These are phyloP conservation scores for Allantophomopsis cytisporea DNA, from an alignment of 2,329 filamentous ascomycete species.

Conservation along the genomic window DNA sequence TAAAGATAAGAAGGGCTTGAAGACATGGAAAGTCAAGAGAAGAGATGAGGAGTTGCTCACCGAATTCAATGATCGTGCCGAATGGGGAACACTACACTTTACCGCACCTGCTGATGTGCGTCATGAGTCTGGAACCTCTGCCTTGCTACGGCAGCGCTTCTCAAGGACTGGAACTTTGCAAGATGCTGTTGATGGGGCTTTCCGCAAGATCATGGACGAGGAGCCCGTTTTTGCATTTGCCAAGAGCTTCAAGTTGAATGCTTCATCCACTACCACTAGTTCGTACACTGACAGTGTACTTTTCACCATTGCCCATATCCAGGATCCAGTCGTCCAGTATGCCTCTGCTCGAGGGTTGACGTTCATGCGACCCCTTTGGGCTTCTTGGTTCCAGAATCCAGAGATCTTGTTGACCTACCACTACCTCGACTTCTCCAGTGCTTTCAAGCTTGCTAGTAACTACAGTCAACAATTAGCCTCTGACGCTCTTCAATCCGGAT, in stretches of 20 bases:
- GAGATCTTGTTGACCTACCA: slow-evolving; percentile 61
- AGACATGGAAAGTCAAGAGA: slow-evolving; percentile 53
- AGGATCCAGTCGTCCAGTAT: slow-evolving; percentile 69
- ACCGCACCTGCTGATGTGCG: slow-evolving; percentile 53
- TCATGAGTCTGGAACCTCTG: slow-evolving; percentile 60
- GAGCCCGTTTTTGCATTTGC: slow-evolving; percentile 76
- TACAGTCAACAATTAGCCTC: slow-evolving; percentile 59
- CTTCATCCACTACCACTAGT: slow-evolving; percentile 15
- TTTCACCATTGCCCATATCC: slow-evolving; percentile 66
- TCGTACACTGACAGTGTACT: slow-evolving; percentile 36
- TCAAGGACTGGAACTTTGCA: slow-evolving; percentile 50
- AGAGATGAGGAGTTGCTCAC: slow-evolving; percentile 55
- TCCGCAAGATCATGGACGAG: slow-evolving; percentile 59
- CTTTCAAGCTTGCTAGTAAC: slow-evolving; percentile 48
- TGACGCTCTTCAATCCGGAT: slow-evolving; percentile 63
- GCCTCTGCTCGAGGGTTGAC: slow-evolving; percentile 65
- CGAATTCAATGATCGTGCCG: slow-evolving; percentile 59
- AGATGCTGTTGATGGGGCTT: slow-evolving; percentile 53
- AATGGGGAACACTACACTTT: slow-evolving; percentile 77
- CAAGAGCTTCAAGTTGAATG: slow-evolving; percentile 42
- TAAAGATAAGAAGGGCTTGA: slow-evolving; percentile 26
- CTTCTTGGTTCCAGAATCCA: slow-evolving; percentile 53
- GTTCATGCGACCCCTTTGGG: slow-evolving; percentile 68
- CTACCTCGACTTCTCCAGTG: slow-evolving; percentile 58
- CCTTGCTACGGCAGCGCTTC: slow-evolving; percentile 52